Percentiles rank a stretch among this genome's conserved stretches.
Conservation (phyloP, 2,329 filamentous ascomycete species). For the Aspergillus alliaceus region DNA sequence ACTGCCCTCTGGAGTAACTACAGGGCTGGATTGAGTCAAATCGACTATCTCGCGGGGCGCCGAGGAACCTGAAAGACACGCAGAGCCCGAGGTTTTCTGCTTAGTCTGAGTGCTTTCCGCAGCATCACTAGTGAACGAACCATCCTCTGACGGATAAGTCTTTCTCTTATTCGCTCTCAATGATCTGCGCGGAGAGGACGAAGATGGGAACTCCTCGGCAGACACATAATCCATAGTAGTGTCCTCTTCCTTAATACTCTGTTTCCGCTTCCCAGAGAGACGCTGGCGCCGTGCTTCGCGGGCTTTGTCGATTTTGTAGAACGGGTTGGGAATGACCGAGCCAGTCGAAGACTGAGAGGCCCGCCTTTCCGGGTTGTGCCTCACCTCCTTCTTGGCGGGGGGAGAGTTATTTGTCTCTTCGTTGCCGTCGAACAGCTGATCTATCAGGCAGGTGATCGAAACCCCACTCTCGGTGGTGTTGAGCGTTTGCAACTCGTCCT, state of each 20-base stretch:
- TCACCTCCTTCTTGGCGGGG: background rate
- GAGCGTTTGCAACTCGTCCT: constrained; percentile 13
- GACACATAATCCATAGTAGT: constrained; percentile 5
- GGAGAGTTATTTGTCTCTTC: background rate
- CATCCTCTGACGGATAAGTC: constrained; percentile 3
- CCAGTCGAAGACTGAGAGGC: constrained; percentile 2
- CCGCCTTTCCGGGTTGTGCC: background rate
- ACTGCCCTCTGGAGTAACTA: constrained; percentile 24
- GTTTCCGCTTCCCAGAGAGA: constrained; percentile 2
- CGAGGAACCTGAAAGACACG: constrained; percentile 3
- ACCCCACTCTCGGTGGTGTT: constrained; percentile 13
- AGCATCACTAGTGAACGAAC: constrained; percentile 11
- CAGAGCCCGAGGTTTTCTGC: background rate
- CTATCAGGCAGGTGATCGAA: constrained; percentile 11
- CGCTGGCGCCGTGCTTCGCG: constrained; percentile 14
- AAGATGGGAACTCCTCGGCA: constrained; percentile 10
- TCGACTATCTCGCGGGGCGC: constrained; percentile 30
- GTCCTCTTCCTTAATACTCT: background rate
- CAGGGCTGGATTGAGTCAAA: constrained; percentile 39
- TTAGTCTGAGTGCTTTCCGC: constrained; percentile 6
- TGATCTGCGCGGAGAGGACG: constrained; percentile 3
- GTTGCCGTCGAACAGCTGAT: constrained; percentile 1
- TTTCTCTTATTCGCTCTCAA: background rate
- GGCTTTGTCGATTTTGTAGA: constrained; percentile 29
- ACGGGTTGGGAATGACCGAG: constrained; percentile 31